Percentiles rank a stretch among this genome's conserved stretches.
phyloP scores from a whole-genome alignment of 768 basidiomycete genomes.

The Austroboletus eburneus region DNA sequence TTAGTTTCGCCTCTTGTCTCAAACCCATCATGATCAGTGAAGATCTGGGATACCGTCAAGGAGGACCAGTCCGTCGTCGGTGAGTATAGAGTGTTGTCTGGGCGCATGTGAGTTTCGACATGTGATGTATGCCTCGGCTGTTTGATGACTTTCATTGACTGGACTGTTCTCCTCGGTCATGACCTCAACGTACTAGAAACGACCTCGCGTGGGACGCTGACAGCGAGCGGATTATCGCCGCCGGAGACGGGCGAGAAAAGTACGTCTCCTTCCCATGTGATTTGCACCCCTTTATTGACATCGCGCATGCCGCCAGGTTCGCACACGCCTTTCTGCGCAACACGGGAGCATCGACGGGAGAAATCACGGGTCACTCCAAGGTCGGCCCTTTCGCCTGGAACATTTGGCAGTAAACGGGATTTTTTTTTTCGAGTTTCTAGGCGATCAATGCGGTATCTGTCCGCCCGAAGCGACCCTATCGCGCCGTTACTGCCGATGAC shows the following conservation, averaged over 20 bases:
- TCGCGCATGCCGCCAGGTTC: too few species aligned
- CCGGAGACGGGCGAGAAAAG: conserved; percentile 91
- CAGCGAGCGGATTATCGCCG: conserved; percentile 92
- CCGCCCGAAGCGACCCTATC: conserved; percentile 83
- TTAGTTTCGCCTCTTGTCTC: too few species aligned
- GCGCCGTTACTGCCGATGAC: conserved; percentile 86
- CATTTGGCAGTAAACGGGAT: too few species aligned
- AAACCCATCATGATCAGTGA: too few species aligned
- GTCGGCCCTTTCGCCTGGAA: conserved; percentile 36
- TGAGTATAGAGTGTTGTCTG: conserved; percentile 72
- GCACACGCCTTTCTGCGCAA: conserved; percentile 83
- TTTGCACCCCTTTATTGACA: background rate
- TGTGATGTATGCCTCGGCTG: background rate
- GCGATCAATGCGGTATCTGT: conserved; percentile 86
- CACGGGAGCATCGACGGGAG: conserved; percentile 79
- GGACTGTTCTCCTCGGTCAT: background rate
- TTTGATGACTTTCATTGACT: background rate
- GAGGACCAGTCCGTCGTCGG: conserved; percentile 80
- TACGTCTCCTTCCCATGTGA: conserved; percentile 22
- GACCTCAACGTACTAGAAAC: conserved; percentile 53
- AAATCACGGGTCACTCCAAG: conserved; percentile 88
- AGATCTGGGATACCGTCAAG: conserved; percentile 91
- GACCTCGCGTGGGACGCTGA: conserved; percentile 97
- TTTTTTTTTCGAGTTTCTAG: conserved; percentile 35
- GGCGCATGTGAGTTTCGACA: conserved; percentile 51